phyloP scores from a whole-genome alignment of 371 early-diverging fungal genomes.

The Haplosporangium sp. region DNA sequence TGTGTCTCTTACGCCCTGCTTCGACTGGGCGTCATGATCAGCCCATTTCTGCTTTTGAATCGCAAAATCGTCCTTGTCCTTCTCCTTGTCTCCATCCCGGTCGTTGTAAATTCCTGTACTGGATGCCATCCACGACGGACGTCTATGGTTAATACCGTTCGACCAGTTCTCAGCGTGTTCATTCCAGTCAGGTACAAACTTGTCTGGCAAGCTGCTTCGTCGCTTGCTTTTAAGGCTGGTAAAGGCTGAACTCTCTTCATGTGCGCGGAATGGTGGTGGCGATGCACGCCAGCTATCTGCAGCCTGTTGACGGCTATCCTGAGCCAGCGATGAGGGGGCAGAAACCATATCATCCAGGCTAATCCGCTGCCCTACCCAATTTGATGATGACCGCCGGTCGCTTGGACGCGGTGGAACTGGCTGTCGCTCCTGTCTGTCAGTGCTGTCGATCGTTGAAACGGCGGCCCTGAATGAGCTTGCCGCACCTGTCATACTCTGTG shows the following conservation, averaged over 20 bases:
- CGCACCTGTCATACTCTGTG: slow-evolving; percentile 32
- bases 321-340: slow-evolving; percentile 6
- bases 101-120: slow-evolving; percentile 18
- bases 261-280: slow-evolving; percentile 34
- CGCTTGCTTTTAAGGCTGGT: slow-evolving; percentile 45
- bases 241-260: slow-evolving; percentile 10
- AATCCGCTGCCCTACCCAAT: slow-evolving; percentile 37
- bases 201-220: slow-evolving; percentile 53
- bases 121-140: slow-evolving; percentile 42
- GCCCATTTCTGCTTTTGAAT: slow-evolving; percentile 8
- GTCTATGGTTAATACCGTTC: slow-evolving; percentile 44
- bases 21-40: background rate
- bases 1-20: background rate
- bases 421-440: background rate
- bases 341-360: slow-evolving; percentile 46
- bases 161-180: slow-evolving; percentile 41
- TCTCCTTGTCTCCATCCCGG: slow-evolving; percentile 1
- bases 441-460: slow-evolving; percentile 17
- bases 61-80: slow-evolving; percentile 16
- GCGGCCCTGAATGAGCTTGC: slow-evolving; percentile 36
- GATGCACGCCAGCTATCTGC: slow-evolving; percentile 45
- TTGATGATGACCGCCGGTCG: slow-evolving; percentile 11
- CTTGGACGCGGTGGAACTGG: too few species aligned
- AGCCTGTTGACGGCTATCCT: slow-evolving; percentile 39
- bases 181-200: slow-evolving; percentile 52